A percentile compares a stretch with the other conserved stretches of the same genome.
These are phyloP conservation scores for Ilyonectria robusta DNA, from an alignment of 2,329 filamentous ascomycete species.

Conservation along the genomic window DNA sequence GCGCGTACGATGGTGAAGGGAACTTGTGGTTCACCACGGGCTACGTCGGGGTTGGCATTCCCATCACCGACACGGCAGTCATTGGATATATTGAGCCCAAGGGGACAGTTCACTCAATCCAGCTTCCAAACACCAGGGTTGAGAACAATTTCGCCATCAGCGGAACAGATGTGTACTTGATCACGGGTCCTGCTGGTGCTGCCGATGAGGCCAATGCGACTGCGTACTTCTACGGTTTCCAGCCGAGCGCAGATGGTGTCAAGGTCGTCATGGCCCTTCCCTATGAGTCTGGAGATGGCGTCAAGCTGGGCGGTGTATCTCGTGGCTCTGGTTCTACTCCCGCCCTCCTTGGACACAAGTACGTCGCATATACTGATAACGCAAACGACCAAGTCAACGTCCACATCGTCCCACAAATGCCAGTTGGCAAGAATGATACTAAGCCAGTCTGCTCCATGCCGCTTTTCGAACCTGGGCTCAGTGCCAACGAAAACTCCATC, in stretches of 20 bases:
- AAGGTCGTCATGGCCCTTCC: background rate
- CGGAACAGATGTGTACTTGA: background rate
- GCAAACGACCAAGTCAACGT: background rate
- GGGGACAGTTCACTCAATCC: background rate
- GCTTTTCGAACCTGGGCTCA: background rate
- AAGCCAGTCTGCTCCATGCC: background rate
- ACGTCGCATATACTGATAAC: background rate
- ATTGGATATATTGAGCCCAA: background rate
- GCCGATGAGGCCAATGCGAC: background rate
- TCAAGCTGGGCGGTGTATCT: background rate
- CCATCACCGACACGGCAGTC: no score
- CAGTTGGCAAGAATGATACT: background rate
- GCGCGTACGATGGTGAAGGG: background rate
- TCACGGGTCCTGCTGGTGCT: background rate
- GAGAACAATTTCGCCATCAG: background rate
- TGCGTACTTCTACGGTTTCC: background rate
- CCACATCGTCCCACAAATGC: background rate
- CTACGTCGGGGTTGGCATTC: no score
- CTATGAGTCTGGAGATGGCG: background rate
- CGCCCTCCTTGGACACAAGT: background rate
- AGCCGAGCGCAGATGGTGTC: background rate
- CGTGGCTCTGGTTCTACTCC: background rate
- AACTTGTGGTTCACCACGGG: background rate
- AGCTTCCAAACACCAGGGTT: background rate
- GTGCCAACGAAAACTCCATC: background rate